Evolutionary conservation across 2,329 filamentous ascomycete species (phyloP).

Genomic region (Xylariaceae sp.): DNA sequence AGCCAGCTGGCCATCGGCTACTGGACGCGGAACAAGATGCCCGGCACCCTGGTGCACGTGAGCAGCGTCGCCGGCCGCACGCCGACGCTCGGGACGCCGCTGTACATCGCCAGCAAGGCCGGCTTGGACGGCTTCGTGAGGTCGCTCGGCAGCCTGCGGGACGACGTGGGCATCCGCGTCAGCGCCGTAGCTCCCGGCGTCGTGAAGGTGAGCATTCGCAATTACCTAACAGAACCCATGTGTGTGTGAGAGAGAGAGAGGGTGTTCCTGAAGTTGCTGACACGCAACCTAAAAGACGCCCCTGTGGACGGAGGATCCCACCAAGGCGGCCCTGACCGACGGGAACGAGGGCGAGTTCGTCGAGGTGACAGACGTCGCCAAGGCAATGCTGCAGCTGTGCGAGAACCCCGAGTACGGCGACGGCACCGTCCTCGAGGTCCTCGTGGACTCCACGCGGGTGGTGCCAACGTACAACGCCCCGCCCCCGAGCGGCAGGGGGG

Average conservation of each 20-base stretch:
- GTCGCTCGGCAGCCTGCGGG: constrained; percentile 22
- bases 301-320: neutral
- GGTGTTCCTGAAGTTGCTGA: no score
- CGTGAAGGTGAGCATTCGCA: neutral
- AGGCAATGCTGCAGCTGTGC: constrained; percentile 1
- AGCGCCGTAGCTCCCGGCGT: constrained; percentile 16
- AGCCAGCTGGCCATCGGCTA: constrained; percentile 30
- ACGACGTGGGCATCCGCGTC: constrained; percentile 26
- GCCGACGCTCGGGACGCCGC: constrained; percentile 22
- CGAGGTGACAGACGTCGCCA: neutral
- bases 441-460: neutral
- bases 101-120: constrained; percentile 31
- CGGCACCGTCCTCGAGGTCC: constrained; percentile 1
- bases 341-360: neutral
- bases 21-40: constrained; percentile 25
- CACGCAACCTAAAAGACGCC: no score
- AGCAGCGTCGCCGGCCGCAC: constrained; percentile 28
- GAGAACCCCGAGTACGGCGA: constrained; percentile 1
- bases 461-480: constrained; percentile 1
- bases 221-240: neutral
- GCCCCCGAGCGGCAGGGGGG: neutral
- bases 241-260: neutral
- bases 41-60: constrained; percentile 26
- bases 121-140: constrained; percentile 29
- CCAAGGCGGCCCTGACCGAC: neutral